phyloP scores from a whole-genome alignment of 768 basidiomycete genomes.

The Terana coerulea region DNA sequence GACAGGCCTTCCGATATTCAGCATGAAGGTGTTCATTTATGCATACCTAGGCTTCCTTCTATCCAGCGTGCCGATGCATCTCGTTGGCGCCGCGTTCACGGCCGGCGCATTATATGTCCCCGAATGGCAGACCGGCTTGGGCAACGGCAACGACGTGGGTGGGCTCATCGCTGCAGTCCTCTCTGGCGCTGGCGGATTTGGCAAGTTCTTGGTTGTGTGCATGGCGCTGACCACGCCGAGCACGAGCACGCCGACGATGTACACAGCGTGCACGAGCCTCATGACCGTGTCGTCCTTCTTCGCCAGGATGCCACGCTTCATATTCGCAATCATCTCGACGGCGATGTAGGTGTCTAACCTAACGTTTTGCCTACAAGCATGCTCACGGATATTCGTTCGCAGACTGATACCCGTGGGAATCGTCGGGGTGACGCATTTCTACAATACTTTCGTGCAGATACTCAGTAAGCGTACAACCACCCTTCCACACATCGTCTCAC shows the following conservation, averaged over 20 bases:
- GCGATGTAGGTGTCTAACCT: constrained; percentile 34
- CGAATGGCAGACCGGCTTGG: constrained; percentile 37
- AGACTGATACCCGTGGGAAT: constrained; percentile 46
- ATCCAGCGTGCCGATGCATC: constrained; percentile 37
- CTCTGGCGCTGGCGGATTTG: constrained; percentile 35
- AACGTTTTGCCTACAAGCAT: neutral
- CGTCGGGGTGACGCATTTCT: constrained; percentile 41
- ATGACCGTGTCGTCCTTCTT: constrained; percentile 36
- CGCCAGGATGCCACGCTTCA: constrained; percentile 38
- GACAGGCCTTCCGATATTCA: constrained; percentile 12
- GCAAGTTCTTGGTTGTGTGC: constrained; percentile 42
- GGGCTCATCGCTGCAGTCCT: constrained; percentile 43
- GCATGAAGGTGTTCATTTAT: constrained; percentile 37
- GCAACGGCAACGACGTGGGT: constrained; percentile 37
- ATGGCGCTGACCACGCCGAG: constrained; percentile 47
- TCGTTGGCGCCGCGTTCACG: constrained; percentile 44
- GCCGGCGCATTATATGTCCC: constrained; percentile 37
- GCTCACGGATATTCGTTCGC: too few relatives aligned
- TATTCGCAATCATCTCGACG: constrained; percentile 42
- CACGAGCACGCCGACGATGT: constrained; percentile 57
- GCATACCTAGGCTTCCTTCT: constrained; percentile 44
- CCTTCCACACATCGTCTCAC: neutral
- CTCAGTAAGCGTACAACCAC: constrained; percentile 29
- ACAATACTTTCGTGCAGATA: constrained; percentile 41
- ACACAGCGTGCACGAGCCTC: constrained; percentile 46